Evolutionary conservation across 306 rosid genomes (phyloP), one percentile per base, ranked within the genome.

Genomic region (Acacia confusa): DNA sequence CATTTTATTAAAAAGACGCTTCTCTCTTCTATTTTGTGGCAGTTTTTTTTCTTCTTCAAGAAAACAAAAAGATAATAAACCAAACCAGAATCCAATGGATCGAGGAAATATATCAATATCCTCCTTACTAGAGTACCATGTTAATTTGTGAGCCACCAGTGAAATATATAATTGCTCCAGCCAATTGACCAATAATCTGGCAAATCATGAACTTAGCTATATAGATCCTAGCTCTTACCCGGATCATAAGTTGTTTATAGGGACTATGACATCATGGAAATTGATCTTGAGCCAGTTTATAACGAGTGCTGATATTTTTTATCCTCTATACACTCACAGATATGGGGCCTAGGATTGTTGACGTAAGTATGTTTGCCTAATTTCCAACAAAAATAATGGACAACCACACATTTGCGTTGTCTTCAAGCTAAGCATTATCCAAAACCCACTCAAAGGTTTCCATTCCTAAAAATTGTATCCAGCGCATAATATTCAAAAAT

Each of bases 351-450:
- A 28, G n/a, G 11, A 28, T 28, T 30, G 1, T 28, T 63, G n/a
- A 6, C 69, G 40, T 7, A 6, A 41, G 40, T 7, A 28, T 13
- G 11, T 15, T 28, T 15, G n/a, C 69, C 40, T 28, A 63, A 32
- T 65, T 2, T 7, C 70, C n/a, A 28, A 64, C 12, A 28, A 60
- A 57, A 64, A 7, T 17, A 15, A 2, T 16, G 44, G 7, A 20
- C 72, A 36, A 22, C 12, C 2, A 38, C 27, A 3, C 15, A 34
- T 72, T 66, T 64, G 82, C 84, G 45, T 83, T 77, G 32, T 41
- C 41, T 86, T 77, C 6, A 86, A 86, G 82, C 78, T 4, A 86
- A 86, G 80, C 81, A 82, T 43, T 19, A 41, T 41, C 45, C 74
- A 69, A 44, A 25, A 41, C 53, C 52, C 32, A 22, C 34, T 47